Evolutionary conservation across 2,329 filamentous ascomycete genomes (phyloP).

Genomic region (Penicillium concentricum): DNA sequence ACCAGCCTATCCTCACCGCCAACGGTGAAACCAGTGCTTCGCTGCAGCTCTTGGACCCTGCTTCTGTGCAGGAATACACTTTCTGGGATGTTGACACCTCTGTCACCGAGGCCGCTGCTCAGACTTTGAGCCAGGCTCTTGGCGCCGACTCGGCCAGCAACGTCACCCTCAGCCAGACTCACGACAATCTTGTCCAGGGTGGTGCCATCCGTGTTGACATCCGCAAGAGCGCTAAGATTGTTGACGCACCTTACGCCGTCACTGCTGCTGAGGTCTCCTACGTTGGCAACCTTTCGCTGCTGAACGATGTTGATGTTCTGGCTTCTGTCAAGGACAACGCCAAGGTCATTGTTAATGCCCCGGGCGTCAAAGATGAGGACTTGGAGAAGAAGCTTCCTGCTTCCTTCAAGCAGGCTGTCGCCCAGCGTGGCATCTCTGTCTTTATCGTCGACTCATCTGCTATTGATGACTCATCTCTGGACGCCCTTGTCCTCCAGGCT

Average conservation of each 20-base stretch:
- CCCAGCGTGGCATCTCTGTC: constrained; percentile 68
- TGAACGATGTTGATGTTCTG: constrained; percentile 74
- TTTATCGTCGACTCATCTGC: constrained; percentile 72
- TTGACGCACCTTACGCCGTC: constrained; percentile 81
- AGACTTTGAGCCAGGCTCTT: constrained; percentile 59
- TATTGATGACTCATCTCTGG: constrained; percentile 65
- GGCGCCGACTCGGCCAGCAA: constrained; percentile 61
- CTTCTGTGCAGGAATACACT: constrained; percentile 73
- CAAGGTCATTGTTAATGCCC: constrained; percentile 71
- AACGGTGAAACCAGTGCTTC: constrained; percentile 33
- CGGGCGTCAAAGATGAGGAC: constrained; percentile 82
- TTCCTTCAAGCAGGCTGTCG: constrained; percentile 68
- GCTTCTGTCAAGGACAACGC: constrained; percentile 68
- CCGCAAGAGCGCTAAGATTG: constrained; percentile 74
- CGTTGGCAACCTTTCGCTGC: constrained; percentile 74
- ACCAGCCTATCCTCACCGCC: constrained; percentile 40
- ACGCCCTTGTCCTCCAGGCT: constrained; percentile 71
- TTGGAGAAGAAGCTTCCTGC: constrained; percentile 79
- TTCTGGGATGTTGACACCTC: constrained; percentile 92
- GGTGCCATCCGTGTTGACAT: constrained; percentile 83
- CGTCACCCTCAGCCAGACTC: constrained; percentile 57
- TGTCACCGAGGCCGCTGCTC: constrained; percentile 62
- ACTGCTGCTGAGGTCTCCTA: constrained; percentile 75
- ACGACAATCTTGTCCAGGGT: constrained; percentile 67
- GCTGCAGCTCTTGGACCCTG: constrained; percentile 55